Evolutionary conservation across 176 grass and related monocot genomes (phyloP).

Genomic region (Luzula sylvatica): DNA sequence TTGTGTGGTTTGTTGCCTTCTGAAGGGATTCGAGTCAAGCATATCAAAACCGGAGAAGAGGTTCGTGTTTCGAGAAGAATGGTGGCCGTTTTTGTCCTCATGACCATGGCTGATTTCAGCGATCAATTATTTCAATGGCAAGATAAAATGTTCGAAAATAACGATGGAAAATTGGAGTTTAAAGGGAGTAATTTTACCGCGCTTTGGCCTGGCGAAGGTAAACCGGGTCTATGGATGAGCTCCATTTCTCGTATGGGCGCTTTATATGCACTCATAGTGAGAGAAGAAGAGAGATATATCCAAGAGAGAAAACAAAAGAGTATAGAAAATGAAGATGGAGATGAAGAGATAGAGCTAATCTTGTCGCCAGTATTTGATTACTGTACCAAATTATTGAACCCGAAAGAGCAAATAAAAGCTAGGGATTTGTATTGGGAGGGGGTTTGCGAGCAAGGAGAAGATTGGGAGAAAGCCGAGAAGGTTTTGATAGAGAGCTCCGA

Average conservation of each 20-base stretch:
- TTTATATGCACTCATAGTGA: slow-evolving; percentile 42
- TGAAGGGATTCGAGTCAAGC: slow-evolving; percentile 43
- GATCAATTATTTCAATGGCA: slow-evolving; percentile 76
- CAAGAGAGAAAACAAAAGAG: not conserved
- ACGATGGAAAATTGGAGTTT: slow-evolving; percentile 42
- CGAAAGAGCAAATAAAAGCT: slow-evolving; percentile 34
- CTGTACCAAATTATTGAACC: slow-evolving; percentile 38
- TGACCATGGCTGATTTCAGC: slow-evolving; percentile 69
- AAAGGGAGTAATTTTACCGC: slow-evolving; percentile 33
- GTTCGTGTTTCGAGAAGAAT: slow-evolving; percentile 51
- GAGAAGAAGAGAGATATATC: slow-evolving; percentile 53
- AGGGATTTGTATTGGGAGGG: slow-evolving; percentile 67
- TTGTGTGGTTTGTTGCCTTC: slow-evolving; percentile 42
- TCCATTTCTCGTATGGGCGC: slow-evolving; percentile 54
- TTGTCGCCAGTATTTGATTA: slow-evolving; percentile 47
- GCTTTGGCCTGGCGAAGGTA: slow-evolving; percentile 59
- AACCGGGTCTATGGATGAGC: slow-evolving; percentile 57
- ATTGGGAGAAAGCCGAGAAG: slow-evolving; percentile 23
- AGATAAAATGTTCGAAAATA: slow-evolving; percentile 54
- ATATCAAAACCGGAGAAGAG: slow-evolving; percentile 59
- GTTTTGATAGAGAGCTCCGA: slow-evolving; percentile 23
- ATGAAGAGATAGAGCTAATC: slow-evolving; percentile 49
- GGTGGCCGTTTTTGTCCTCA: slow-evolving; percentile 42
- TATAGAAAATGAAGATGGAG: not conserved
- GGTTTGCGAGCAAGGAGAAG: slow-evolving; percentile 14